Evolutionary conservation across 495 filamentous ascomycete genomes (phyloP).

Genomic region (Aspergillus coremiiformis): DNA sequence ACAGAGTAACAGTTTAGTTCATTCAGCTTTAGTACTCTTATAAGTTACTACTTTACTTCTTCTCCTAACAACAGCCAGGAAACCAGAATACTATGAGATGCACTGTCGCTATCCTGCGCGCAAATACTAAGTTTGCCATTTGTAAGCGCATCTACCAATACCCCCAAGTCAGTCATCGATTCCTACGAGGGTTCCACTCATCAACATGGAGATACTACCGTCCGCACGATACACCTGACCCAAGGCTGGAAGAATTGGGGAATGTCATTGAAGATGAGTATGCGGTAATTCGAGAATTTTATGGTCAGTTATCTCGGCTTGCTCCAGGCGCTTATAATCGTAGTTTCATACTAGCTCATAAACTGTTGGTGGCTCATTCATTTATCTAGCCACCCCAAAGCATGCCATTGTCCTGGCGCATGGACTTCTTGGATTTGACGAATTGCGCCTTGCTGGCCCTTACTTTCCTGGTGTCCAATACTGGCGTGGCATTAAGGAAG

Average conservation of each 20-base stretch:
- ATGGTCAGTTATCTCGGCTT: conserved; percentile 45
- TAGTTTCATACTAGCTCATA: not conserved
- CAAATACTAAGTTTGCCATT: not conserved
- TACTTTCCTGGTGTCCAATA: conserved; percentile 75
- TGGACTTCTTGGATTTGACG: conserved; percentile 85
- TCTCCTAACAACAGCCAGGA: not conserved
- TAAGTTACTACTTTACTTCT: too few relatives aligned
- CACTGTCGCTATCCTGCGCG: conserved; percentile 7
- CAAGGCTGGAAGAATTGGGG: conserved; percentile 55
- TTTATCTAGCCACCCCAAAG: conserved; percentile 48
- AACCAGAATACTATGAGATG: conserved; percentile 17
- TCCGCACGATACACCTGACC: conserved; percentile 35
- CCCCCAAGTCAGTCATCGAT: not conserved
- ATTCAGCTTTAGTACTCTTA: too few relatives aligned
- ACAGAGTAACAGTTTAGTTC: too few relatives aligned
- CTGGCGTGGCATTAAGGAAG: conserved; percentile 86
- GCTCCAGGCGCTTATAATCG: not conserved
- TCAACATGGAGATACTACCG: conserved; percentile 6
- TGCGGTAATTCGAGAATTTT: conserved; percentile 59
- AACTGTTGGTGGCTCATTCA: not conserved
- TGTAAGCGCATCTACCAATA: not conserved
- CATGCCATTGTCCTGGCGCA: conserved; percentile 79
- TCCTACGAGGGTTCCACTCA: conserved; percentile 6
- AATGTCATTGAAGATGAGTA: conserved; percentile 72
- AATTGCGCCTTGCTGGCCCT: conserved; percentile 63